Evolutionary conservation across 352 stramenopile genomes (phyloP), one percentile per base, ranked within the genome.

Genomic region (Pythium chondricola): DNA sequence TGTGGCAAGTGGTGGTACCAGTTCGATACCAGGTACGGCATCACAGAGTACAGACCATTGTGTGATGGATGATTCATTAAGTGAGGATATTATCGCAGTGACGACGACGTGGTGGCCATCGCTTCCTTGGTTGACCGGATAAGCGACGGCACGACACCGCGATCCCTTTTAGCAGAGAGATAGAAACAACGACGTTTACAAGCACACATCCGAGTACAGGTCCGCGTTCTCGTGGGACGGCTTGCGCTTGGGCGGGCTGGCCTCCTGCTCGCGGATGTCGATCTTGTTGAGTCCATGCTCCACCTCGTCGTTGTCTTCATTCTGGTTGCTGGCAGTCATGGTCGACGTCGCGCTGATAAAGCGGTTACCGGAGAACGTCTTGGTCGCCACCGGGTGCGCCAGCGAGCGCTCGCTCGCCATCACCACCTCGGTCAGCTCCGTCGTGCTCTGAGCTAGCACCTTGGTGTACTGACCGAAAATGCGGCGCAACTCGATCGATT

Each of bases 391-490:
- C 16, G 70, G 64, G 16, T 52, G 61, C 39, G 78, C 65, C 11
- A 88, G 65, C 39, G 71, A 50, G 39, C 48, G 55, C 21, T 36
- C 64, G 51, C 69, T 83, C 49, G 73, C 61, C 13, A 50, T 43
- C 22, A 85, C 61, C 30, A 83, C 65, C 13, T 62, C 69, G 39
- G 63, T 65, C 5, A 88, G 52, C 63, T 88, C 74, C 29, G 69
- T 58, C 9, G 62, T 67, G 58, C 69, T 67, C 48, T 66, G 67
- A 45, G 67, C 21, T 52, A 86, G 77, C 30, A 86, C 40, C 49
- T 71, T 57, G 0, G 74, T 70, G 43, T 90, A 93, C 50, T 87
- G 69, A 17, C 80, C 53, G 42, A 89, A 93, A 46, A 93, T 51
- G 16, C 71, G 71, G 41, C 81, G 73, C 32, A 93, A 58, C 62